These are phyloP conservation scores for Salvia splendens DNA, from an alignment of 257 asterid species.

Conservation along the genomic window DNA sequence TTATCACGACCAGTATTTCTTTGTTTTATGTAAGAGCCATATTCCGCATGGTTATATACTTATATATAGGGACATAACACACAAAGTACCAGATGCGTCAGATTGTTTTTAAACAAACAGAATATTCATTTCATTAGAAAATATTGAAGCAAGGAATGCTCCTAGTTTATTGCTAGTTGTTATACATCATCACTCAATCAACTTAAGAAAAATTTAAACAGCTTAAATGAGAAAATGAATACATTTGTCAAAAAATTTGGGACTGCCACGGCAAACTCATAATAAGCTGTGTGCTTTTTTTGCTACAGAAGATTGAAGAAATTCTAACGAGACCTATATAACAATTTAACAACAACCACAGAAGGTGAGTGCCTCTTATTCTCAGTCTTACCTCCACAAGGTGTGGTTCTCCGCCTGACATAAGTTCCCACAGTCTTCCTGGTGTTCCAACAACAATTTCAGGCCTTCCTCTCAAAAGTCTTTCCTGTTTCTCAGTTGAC, in stretches of 20 bases:
- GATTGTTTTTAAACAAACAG: conserved; percentile 1
- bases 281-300: neutral
- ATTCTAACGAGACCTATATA: neutral
- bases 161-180: conserved; percentile 8
- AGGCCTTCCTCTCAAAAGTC: conserved; percentile 82
- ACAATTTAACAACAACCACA: neutral
- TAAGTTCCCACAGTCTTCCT: conserved; percentile 96
- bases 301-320: too few species aligned
- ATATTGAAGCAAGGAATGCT: neutral
- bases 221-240: neutral
- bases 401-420: conserved; percentile 85
- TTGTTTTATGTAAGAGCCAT: neutral
- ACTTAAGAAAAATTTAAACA: conserved; percentile 5
- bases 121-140: neutral
- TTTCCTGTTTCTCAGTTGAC: conserved; percentile 92
- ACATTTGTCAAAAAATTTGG: neutral
- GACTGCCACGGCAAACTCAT: neutral
- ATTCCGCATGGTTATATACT: too few species aligned
- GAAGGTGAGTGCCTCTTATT: conserved; percentile 4
- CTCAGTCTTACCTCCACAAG: conserved; percentile 74
- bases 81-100: neutral
- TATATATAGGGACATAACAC: neutral
- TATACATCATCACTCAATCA: neutral
- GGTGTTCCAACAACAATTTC: conserved; percentile 99
- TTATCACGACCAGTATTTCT: neutral